Conservation (phyloP, 805 yeast genomes). For the Debaryomyces prosopidis region DNA sequence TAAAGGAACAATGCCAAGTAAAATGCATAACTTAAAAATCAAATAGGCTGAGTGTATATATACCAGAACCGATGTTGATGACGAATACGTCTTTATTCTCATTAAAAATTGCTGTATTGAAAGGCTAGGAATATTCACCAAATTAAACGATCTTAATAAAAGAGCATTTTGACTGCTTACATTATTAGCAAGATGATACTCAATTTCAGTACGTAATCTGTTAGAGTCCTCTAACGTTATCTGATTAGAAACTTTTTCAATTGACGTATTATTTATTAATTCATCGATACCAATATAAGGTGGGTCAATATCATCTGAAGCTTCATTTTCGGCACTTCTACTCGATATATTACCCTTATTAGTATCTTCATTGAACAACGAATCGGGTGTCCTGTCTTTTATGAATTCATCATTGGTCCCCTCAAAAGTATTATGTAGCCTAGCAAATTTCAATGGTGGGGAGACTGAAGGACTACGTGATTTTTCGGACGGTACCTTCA, state of each 20-base stretch:
- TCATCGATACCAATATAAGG: conserved; percentile 23
- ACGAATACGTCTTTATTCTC: conserved; percentile 39
- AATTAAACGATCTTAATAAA: conserved; percentile 31
- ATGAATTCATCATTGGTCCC: conserved; percentile 4
- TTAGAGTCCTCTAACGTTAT: conserved; percentile 13
- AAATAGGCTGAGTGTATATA: conserved; percentile 41
- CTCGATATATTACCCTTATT: not conserved
- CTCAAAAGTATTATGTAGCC: conserved; percentile 5
- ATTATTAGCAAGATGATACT: conserved; percentile 12
- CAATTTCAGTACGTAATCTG: conserved; percentile 22
- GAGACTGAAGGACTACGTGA: conserved; percentile 18
- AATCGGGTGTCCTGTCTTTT: conserved; percentile 19
- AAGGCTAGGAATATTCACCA: conserved; percentile 35
- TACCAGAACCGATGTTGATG: conserved; percentile 38
- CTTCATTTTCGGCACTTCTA: not conserved
- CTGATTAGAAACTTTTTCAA: conserved; percentile 14
- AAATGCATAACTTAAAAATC: conserved; percentile 34
- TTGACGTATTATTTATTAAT: conserved; percentile 15
- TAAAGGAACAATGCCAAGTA: conserved; percentile 32
- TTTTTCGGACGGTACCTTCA: conserved; percentile 4
- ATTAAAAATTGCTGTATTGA: conserved; percentile 34
- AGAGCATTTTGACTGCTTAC: conserved; percentile 23
- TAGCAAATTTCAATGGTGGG: conserved; percentile 23
- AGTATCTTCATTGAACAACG: conserved; percentile 8
- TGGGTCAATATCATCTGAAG: conserved; percentile 1